Evolutionary conservation across 2,329 filamentous ascomycete species (phyloP), one percentile per base, ranked within the genome.

Genomic region (Penicillium sp.): DNA sequence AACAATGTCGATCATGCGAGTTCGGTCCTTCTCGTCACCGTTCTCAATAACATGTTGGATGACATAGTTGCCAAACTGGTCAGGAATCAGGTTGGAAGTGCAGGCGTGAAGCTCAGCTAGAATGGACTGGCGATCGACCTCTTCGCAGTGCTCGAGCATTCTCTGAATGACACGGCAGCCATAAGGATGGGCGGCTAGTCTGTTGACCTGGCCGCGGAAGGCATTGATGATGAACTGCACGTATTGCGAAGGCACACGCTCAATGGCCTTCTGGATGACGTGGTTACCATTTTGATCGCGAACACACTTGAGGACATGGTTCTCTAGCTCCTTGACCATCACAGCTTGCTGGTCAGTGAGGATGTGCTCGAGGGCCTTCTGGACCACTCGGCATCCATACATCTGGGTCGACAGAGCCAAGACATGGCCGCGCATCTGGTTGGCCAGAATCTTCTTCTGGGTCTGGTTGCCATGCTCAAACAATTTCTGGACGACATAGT

Each of bases 401-500:
- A 93, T 91, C 73, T 97, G 90, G 60, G 86, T 80, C 0, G 93
- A 96, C 51, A 99, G 78, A 33, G 87, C 84, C 46, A 90, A 79
- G 13, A 97, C 86, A 69, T 93, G 90, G 7, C 89, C 89, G 73
- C 89, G 90, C 92, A 97, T 97, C 73, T 90, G 87, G 62, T 87
- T 86, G 0, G 91, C 92, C 42, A 99, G 77, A 2, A 89, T 83
- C 74, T 89, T 92, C 80, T 99, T 99, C 78, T 99, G 94, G 0
- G 88, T 84, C 75, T 96, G 93, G 66, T 91, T 95, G 40, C 94
- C 93, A 73, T 97, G 91, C 73, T 97, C 93, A 62, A 97, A 97
- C 71, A 97, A 88, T 73, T 97, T 97, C 71, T 99, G 94, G 40
- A 97, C 93, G 37, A 99, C 94, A 71, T 97, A 99, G 74, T 99